phyloP scores from a whole-genome alignment of 2,329 filamentous ascomycete species.

The Drechslera avenae region DNA sequence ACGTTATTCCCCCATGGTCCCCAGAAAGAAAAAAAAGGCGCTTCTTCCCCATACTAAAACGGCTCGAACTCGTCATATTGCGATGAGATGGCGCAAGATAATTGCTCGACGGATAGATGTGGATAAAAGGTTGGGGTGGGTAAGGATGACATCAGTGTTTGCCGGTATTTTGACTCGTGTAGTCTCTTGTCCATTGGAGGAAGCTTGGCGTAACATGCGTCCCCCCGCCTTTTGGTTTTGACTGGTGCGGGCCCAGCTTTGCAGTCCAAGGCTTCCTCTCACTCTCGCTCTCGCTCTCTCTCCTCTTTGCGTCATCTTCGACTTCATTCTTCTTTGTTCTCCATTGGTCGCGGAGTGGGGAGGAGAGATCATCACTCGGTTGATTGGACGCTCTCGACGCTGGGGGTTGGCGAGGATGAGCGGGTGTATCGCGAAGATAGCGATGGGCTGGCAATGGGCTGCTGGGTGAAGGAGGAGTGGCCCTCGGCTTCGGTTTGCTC shows the following conservation, averaged over 20 bases:
- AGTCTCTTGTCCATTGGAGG: too few species aligned
- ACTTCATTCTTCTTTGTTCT: background rate
- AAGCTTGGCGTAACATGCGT: background rate
- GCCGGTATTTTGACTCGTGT: too few species aligned
- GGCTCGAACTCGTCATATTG: too few species aligned
- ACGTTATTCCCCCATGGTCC: too few species aligned
- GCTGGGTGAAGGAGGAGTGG: slow-evolving; percentile 19
- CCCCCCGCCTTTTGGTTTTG: too few species aligned
- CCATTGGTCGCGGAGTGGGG: background rate
- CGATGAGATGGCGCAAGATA: too few species aligned
- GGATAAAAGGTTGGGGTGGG: too few species aligned
- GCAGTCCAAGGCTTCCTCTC: background rate
- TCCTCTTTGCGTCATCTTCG: background rate
- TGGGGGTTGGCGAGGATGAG: slow-evolving; percentile 34
- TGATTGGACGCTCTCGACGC: slow-evolving; percentile 37
- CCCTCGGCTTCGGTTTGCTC: slow-evolving; percentile 32
- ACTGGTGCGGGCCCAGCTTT: background rate
- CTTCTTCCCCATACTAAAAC: too few species aligned
- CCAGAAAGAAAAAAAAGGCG: too few species aligned
- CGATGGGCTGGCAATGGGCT: slow-evolving; percentile 20
- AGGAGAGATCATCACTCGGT: slow-evolving; percentile 22
- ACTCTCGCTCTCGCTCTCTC: too few species aligned
- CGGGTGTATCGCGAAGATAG: slow-evolving; percentile 24
- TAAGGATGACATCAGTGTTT: too few species aligned
- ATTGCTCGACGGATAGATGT: too few species aligned